phyloP scores from a whole-genome alignment of 345 rosid species.

The Crucihimalaya himalaica region DNA sequence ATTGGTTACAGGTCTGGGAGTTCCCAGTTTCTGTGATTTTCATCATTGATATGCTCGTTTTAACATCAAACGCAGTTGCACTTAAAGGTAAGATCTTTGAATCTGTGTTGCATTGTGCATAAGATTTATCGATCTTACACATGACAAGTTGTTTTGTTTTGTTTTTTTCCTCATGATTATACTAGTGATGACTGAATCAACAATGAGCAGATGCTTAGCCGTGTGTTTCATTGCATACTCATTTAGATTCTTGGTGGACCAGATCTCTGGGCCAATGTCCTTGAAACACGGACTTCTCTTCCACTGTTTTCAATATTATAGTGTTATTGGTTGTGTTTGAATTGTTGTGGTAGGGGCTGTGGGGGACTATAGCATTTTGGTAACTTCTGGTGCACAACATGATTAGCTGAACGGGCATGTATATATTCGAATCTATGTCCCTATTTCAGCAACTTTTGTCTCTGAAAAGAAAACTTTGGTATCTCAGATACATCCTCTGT shows the following conservation, averaged over 20 bases:
- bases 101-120: not conserved
- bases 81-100: conserved; percentile 60
- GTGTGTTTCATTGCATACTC: conserved; percentile 67
- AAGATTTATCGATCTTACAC: not conserved
- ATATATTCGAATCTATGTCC: not conserved
- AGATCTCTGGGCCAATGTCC: conserved; percentile 36
- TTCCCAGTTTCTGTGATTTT: conserved; percentile 71
- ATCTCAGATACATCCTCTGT: not conserved
- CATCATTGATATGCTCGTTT: conserved; percentile 68
- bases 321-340: not conserved
- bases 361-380: conserved; percentile 21
- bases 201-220: conserved; percentile 53
- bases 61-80: conserved; percentile 74
- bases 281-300: conserved; percentile 24
- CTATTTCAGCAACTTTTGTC: not conserved
- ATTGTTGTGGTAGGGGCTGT: not conserved
- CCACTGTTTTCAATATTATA: not conserved
- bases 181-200: conserved; percentile 64
- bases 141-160: not conserved
- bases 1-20: conserved; percentile 88
- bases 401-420: not conserved
- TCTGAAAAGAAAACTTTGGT: not conserved
- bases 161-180: not conserved
- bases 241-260: conserved; percentile 50
- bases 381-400: not conserved